These are phyloP conservation scores for Wickerhamiella bombiphila DNA, from an alignment of 805 yeast genomes.

Conservation along the genomic window DNA sequence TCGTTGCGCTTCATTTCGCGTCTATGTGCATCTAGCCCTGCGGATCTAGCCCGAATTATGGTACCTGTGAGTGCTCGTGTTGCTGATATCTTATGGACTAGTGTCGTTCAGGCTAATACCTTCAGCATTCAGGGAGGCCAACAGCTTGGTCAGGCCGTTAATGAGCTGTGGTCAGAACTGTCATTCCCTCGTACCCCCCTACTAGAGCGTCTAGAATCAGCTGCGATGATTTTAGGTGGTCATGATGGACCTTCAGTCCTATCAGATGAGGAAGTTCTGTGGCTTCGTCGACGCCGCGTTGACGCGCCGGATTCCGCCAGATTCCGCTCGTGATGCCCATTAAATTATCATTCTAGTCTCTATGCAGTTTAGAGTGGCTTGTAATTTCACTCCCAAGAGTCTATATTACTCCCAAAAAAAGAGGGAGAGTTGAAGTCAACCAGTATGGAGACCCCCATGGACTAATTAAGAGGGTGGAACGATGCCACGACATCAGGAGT, in stretches of 20 bases:
- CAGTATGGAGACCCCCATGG: no score
- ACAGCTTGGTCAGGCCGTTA: slow-evolving; percentile 25
- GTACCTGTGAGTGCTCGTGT: slow-evolving; percentile 20
- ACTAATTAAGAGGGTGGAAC: no score
- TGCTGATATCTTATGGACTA: slow-evolving; percentile 27
- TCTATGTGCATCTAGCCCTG: slow-evolving; percentile 19
- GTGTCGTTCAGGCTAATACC: slow-evolving; percentile 26
- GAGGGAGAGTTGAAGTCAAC: no score
- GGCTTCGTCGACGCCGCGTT: slow-evolving; percentile 1
- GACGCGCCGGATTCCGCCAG: no score
- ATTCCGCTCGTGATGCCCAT: no score
- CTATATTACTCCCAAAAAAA: no score
- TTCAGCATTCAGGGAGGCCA: slow-evolving; percentile 26
- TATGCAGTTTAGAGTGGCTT: no score
- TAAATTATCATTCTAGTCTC: no score
- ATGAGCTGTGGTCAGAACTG: slow-evolving; percentile 19
- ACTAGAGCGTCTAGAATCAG: slow-evolving; percentile 1
- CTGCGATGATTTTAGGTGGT: neutral
- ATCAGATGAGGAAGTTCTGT: neutral
- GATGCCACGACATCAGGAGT: no score
- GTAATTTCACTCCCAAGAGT: no score
- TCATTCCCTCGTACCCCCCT: neutral
- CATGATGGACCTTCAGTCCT: neutral
- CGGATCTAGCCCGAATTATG: slow-evolving; percentile 22
- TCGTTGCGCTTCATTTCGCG: slow-evolving; percentile 20